Evolutionary conservation across 2,329 filamentous ascomycete species (phyloP).

Genomic region (Xylaria sp.): DNA sequence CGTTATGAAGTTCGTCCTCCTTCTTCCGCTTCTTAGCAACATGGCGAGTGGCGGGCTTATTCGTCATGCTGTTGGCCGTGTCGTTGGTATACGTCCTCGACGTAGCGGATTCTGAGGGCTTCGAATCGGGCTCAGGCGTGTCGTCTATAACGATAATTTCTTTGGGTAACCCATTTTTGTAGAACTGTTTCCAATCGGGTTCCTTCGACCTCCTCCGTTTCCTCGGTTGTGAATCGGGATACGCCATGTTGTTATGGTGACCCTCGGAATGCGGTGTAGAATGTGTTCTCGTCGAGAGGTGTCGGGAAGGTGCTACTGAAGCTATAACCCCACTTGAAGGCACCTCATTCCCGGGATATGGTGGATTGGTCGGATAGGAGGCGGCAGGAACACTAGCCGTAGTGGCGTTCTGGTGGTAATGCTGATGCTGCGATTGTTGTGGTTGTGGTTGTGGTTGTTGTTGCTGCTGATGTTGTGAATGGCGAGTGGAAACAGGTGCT

Average conservation of each 20-base stretch:
- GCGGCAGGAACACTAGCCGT: conserved; percentile 28
- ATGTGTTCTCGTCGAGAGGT: conserved; percentile 42
- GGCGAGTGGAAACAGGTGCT: conserved; percentile 38
- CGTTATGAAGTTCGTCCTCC: conserved; percentile 65
- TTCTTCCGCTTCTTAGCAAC: conserved; percentile 77
- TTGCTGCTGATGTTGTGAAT: conserved; percentile 38
- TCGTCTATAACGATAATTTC: conserved; percentile 86
- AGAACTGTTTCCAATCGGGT: conserved; percentile 81
- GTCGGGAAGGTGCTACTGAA: conserved; percentile 42
- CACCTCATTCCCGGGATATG: conserved; percentile 32
- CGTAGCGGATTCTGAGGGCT: conserved; percentile 38
- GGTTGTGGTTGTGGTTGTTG: conserved; percentile 25
- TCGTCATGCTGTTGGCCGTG: conserved; percentile 39
- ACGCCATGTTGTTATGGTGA: conserved; percentile 45
- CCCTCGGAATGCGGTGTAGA: conserved; percentile 43
- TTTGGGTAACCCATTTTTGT: conserved; percentile 81
- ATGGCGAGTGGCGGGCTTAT: conserved; percentile 49
- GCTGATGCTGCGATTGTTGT: conserved; percentile 27
- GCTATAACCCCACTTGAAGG: conserved; percentile 46
- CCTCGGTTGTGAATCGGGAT: conserved; percentile 44
- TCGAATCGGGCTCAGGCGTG: conserved; percentile 64
- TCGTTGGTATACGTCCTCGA: conserved; percentile 47
- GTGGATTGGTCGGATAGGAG: conserved; percentile 37
- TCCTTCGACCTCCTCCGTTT: conserved; percentile 65
- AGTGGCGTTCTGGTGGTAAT: conserved; percentile 3